phyloP scores from a whole-genome alignment of 1,139 yeast genomes.

The Debaryomycetaceae sp. region DNA sequence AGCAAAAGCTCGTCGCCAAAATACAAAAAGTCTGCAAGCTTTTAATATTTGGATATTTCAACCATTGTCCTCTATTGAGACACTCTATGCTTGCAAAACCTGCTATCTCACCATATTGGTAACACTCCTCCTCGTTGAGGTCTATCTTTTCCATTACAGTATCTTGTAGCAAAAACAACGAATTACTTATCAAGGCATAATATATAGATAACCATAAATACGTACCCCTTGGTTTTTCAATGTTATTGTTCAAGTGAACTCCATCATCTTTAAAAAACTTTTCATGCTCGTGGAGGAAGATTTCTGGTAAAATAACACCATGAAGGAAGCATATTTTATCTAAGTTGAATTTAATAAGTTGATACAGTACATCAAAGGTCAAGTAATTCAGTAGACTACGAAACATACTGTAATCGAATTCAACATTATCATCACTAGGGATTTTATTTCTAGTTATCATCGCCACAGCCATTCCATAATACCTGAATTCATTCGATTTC shows the following conservation, averaged over 20 bases:
- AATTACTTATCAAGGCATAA: constrained; percentile 28
- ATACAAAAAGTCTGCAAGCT: constrained; percentile 26
- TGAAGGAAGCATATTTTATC: constrained; percentile 11
- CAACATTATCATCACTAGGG: constrained; percentile 4
- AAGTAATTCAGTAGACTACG: constrained; percentile 1
- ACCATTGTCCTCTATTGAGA: constrained; percentile 27
- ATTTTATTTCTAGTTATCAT: constrained; percentile 2
- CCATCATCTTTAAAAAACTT: constrained; percentile 6
- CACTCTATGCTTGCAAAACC: constrained; percentile 29
- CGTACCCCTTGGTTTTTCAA: constrained; percentile 9
- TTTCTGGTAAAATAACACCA: constrained; percentile 11
- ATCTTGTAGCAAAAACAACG: constrained; percentile 25
- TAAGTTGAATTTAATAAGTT: constrained; percentile 11
- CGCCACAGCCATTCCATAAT: constrained; percentile 6
- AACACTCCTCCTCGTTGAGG: constrained; percentile 7
- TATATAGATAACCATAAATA: constrained; percentile 29
- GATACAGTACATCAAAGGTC: neutral
- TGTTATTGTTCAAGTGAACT: constrained; percentile 4
- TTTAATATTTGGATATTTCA: constrained; percentile 23
- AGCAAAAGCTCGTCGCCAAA: constrained; percentile 23
- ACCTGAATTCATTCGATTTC: constrained; percentile 5
- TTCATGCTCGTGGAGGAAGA: constrained; percentile 12
- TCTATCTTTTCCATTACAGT: constrained; percentile 12
- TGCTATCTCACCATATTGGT: constrained; percentile 20
- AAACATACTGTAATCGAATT: constrained; percentile 7